Evolutionary conservation across 306 rosid genomes (phyloP), one percentile per base, ranked within the genome.

Genomic region (Sindora glabra): DNA sequence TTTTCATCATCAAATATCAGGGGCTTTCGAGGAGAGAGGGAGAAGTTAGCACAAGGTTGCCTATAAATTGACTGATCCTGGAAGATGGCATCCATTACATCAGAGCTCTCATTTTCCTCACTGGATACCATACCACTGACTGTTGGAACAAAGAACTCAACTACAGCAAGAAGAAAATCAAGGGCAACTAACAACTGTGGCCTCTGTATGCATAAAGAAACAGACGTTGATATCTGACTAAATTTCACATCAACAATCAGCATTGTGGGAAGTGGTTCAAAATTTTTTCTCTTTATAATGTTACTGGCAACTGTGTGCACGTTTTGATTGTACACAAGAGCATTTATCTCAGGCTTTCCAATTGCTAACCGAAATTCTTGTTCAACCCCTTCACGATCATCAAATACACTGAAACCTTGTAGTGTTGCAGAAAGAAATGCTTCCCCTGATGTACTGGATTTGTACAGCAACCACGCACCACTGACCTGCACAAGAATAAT

Each of bases 121-220:
- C 65, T 55, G 48, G 95, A 81, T 65, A 80, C 72, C 58, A 77
- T 82, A 56, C 75, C 72, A 38, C 89, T 76, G 63, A 86, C 74
- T 16, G 94, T 74, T 51, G 99, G 99, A 68, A 92, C 86, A 15
- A 92, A 92, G 68, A 92, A 92, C 86, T 89, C 96, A 68, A 68
- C 89, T 5, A 92, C 89, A 27, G 94, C 99, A 51, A 89, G 94
- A 55, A 92, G 86, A 79, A 92, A 92, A 77, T 92, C 99, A 53
- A 92, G 89, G 34, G 95, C 90, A 67, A 92, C 96, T 45, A 92
- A 94, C 65, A 92, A 73, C 70, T 86, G 95, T 57, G 96, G 99
- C 78, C 95, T 81, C 76, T 92, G 99, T 66, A 92, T 60, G 30
- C 89, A 79, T 64, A 92, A 30, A 30, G 94, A 86, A 70, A 89